Conservation (phyloP, 2,329 filamentous ascomycete species). For the Blastomyces silverae region DNA sequence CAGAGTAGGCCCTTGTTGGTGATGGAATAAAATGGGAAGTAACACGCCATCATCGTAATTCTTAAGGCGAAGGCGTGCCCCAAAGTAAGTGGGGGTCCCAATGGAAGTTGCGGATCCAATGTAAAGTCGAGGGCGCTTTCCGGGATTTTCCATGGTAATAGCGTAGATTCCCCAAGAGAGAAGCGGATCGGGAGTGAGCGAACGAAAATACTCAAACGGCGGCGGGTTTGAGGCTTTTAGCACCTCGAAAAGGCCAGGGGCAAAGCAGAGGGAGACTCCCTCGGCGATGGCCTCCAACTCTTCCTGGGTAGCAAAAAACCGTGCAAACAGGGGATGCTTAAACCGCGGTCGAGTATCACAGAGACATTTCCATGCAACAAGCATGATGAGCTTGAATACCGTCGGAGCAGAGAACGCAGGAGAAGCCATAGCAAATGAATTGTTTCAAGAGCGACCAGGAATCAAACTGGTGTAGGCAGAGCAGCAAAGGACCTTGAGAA, state of each 20-base stretch:
- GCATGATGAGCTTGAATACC: neutral
- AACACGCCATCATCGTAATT: neutral
- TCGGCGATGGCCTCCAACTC: neutral
- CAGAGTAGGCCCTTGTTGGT: neutral
- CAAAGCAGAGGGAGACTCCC: neutral
- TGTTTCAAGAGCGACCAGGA: neutral
- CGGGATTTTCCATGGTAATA: neutral
- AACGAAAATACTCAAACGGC: neutral
- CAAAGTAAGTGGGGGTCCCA: neutral
- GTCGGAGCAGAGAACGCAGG: neutral
- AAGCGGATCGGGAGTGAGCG: neutral
- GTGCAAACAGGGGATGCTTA: neutral
- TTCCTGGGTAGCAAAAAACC: neutral
- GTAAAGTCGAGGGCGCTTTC: neutral
- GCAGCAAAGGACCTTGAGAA: neutral
- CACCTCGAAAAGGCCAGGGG: neutral
- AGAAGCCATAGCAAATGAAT: neutral
- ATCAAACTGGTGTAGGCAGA: slow-evolving; percentile 16
- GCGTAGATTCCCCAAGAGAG: neutral
- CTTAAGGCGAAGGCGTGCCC: neutral
- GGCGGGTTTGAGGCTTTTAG: neutral
- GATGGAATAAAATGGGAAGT: neutral
- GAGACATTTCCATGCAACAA: neutral
- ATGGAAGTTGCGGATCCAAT: neutral
- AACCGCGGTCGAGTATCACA: neutral